Evolutionary conservation across 768 basidiomycete genomes (phyloP).

Genomic region (Lepiota brunneoincarnata): DNA sequence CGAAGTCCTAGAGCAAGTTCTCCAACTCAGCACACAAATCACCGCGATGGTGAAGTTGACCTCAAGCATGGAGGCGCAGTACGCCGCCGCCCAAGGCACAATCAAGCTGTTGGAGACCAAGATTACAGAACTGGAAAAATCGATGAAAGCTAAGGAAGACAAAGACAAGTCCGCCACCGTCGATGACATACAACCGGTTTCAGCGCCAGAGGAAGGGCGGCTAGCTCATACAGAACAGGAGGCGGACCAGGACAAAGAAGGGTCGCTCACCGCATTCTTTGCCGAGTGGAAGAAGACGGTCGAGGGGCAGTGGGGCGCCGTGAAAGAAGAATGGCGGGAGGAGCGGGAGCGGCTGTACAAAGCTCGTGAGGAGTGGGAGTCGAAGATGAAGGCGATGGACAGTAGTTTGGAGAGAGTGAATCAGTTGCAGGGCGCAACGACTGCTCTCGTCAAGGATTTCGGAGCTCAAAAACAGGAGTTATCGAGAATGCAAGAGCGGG

Average conservation of each 20-base stretch:
- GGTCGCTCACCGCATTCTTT: constrained; percentile 49
- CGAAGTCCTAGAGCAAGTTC: constrained; percentile 55
- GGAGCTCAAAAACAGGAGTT: constrained; percentile 21
- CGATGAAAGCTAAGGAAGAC: constrained; percentile 45
- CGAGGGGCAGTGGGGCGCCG: constrained; percentile 74
- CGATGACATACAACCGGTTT: background rate
- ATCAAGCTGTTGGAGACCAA: constrained; percentile 69
- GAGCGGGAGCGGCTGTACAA: constrained; percentile 74
- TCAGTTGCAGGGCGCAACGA: constrained; percentile 27
- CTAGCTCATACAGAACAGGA: background rate
- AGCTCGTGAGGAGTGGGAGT: constrained; percentile 84
- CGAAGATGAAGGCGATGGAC: constrained; percentile 50
- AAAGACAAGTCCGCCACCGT: constrained; percentile 25
- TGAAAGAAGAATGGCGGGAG: constrained; percentile 79
- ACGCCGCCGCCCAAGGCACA: constrained; percentile 71
- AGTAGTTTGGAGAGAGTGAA: constrained; percentile 47
- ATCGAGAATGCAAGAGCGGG: constrained; percentile 16
- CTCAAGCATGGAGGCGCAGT: constrained; percentile 71
- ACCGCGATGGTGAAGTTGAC: constrained; percentile 75
- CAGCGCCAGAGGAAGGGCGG: background rate
- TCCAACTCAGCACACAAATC: constrained; percentile 71
- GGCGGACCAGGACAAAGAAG: constrained; percentile 8
- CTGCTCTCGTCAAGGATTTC: constrained; percentile 13
- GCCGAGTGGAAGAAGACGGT: constrained; percentile 75
- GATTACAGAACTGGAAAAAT: constrained; percentile 62